These are phyloP conservation scores for Cyberlindnera euphorbiae DNA, from an alignment of 805 yeast genomes.

Conservation along the genomic window DNA sequence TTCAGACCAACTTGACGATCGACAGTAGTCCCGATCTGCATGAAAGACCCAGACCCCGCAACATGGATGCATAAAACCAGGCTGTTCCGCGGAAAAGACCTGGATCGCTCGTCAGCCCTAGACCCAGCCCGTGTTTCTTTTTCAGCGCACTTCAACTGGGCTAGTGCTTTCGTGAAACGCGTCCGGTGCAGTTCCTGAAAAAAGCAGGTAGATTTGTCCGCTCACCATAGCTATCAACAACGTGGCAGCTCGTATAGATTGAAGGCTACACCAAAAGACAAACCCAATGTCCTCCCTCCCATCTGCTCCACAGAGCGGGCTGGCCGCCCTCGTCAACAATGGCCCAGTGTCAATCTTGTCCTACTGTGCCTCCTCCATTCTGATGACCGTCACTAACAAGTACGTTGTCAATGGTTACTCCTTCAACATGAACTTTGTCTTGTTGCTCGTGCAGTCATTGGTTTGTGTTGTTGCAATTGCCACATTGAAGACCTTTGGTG, in stretches of 20 bases:
- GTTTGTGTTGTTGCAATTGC: constrained; percentile 77
- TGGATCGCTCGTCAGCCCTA: too few relatives aligned
- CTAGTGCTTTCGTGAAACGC: constrained; percentile 2
- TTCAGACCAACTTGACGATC: too few relatives aligned
- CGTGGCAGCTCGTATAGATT: too few relatives aligned
- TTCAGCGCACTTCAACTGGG: too few relatives aligned
- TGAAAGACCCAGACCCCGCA: too few relatives aligned
- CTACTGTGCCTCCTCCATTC: constrained; percentile 90
- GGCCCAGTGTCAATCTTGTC: constrained; percentile 65
- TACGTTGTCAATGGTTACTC: constrained; percentile 74
- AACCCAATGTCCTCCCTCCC: constrained; percentile 16
- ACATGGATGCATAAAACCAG: too few relatives aligned
- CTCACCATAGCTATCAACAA: neutral
- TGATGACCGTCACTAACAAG: constrained; percentile 97
- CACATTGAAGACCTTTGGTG: constrained; percentile 64
- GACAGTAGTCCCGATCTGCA: too few relatives aligned
- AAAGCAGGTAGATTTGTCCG: too few relatives aligned
- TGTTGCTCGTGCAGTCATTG: constrained; percentile 81
- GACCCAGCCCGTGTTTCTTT: too few relatives aligned
- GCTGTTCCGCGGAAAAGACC: too few relatives aligned
- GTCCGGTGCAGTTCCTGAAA: constrained; percentile 1
- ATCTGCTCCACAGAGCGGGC: constrained; percentile 19
- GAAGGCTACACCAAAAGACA: neutral
- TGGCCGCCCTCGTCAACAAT: constrained; percentile 36
- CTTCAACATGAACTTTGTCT: constrained; percentile 79